Evolutionary conservation across 495 filamentous ascomycete genomes (phyloP), one percentile per base, ranked within the genome.

Genomic region (Aspergillus incahuasiensis): DNA sequence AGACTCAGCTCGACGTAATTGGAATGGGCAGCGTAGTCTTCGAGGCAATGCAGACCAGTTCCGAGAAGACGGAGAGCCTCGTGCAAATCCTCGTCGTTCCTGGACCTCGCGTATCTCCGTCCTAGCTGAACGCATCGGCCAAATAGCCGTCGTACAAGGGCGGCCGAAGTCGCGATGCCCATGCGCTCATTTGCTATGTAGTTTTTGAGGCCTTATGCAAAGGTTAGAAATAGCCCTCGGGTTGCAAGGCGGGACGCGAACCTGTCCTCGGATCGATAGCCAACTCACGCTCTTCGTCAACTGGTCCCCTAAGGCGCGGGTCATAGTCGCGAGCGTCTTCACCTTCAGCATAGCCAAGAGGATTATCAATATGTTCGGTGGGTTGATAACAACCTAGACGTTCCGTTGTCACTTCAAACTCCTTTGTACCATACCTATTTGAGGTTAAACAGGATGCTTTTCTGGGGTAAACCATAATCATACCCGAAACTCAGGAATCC

Each of bases 21-120:
- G 54, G 89, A 94, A 68, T 95, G 91, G 39, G 91, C 91, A 15
- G 90, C 86, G 71, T 83, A 96, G 64, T 96, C 91, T 77, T 96
- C 91, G n/a, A 96, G 72, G 58, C 90, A 95, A 74, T 96, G 91
- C 48, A 88, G 78, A 4, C 86, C 91, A 39, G 91, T 96, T 18
- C 91, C 91, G 48, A 96, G 67, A 7, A 95, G 76, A 50, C 91
- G 83, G 16, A 96, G 74, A 48, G 91, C 89, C 73, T 96, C 91
- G 64, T 91, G 84, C 4, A 94, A 77, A 59, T 94, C 91, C 21
- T 77, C 75, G 58, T 91, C 84, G 59, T 88, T 80, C 7, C 73
- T 52, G 41, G 71, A 82, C 16, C 73, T 72, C 40, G 72, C 78
- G 66, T 90, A 95, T 18, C 74, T 80, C 54, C 91, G 85, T 32